Evolutionary conservation across 495 filamentous ascomycete species (phyloP).

Genomic region (Neurospora sp.): DNA sequence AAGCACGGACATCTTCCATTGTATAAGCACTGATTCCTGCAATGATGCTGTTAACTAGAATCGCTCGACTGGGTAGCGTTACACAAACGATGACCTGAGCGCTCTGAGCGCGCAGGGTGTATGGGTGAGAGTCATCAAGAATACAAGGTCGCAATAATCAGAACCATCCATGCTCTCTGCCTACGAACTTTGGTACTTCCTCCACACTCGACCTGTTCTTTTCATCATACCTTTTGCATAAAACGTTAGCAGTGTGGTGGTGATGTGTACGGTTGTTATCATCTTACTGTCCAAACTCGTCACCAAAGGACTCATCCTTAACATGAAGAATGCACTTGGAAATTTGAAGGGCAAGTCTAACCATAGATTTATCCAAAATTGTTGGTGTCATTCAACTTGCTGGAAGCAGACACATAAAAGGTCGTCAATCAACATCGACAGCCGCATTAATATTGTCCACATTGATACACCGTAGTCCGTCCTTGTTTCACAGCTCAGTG

Average conservation of each 20-base stretch:
- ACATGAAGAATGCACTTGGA: neutral
- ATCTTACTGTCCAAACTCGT: neutral
- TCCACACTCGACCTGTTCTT: neutral
- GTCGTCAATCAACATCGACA: neutral
- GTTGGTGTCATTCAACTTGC: neutral
- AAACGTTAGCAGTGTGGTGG: neutral
- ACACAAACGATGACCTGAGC: neutral
- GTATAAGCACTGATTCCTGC: too few species aligned
- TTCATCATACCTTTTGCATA: neutral
- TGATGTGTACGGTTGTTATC: neutral
- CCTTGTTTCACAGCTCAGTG: neutral
- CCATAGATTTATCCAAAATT: neutral
- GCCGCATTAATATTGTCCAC: neutral
- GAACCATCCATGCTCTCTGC: neutral
- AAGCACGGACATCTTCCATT: too few species aligned
- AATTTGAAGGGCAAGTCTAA: neutral
- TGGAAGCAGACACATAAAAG: neutral
- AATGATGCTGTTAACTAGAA: neutral
- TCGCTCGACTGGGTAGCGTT: neutral
- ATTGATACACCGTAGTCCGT: neutral
- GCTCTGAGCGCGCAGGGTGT: neutral
- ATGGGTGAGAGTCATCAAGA: neutral
- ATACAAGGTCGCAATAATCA: neutral
- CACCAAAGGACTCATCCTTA: neutral
- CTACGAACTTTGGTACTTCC: neutral